A percentile compares a stretch with the other conserved stretches of the same genome.
Evolutionary conservation across 2,329 filamentous ascomycete species (phyloP).

Genomic region (Aureobasidium zeae): DNA sequence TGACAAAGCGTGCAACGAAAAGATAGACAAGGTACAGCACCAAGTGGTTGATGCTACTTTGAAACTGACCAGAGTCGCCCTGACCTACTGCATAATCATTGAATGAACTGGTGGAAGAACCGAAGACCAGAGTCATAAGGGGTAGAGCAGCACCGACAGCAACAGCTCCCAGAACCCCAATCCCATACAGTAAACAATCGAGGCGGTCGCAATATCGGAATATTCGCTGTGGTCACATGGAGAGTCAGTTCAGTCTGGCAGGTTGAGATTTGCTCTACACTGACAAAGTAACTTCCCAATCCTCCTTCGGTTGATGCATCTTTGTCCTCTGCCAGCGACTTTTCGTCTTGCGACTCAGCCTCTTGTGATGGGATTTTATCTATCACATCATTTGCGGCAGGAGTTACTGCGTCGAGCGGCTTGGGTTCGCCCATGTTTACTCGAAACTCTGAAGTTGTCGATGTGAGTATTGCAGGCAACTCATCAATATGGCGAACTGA

Average conservation of each 20-base stretch:
- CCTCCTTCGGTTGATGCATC: not conserved
- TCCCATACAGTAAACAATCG: constrained; percentile 24
- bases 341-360: not conserved
- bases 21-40: constrained; percentile 55
- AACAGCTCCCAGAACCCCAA: constrained; percentile 30
- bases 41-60: constrained; percentile 34
- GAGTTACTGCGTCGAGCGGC: not conserved
- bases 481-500: no score
- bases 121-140: constrained; percentile 45
- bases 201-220: constrained; percentile 27
- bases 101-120: constrained; percentile 40
- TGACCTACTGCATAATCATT: constrained; percentile 19
- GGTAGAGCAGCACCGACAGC: constrained; percentile 39
- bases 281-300: not conserved
- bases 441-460: no score
- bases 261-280: not conserved
- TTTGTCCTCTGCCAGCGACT: not conserved
- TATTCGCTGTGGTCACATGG: constrained; percentile 20
- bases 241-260: not conserved
- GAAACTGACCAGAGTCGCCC: not conserved
- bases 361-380: not conserved
- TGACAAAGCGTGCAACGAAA: constrained; percentile 51
- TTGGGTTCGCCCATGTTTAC: not conserved
- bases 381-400: not conserved
- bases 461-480: no score